These are phyloP conservation scores for Lactarius indigo DNA, from an alignment of 768 basidiomycete species.

Conservation along the genomic window DNA sequence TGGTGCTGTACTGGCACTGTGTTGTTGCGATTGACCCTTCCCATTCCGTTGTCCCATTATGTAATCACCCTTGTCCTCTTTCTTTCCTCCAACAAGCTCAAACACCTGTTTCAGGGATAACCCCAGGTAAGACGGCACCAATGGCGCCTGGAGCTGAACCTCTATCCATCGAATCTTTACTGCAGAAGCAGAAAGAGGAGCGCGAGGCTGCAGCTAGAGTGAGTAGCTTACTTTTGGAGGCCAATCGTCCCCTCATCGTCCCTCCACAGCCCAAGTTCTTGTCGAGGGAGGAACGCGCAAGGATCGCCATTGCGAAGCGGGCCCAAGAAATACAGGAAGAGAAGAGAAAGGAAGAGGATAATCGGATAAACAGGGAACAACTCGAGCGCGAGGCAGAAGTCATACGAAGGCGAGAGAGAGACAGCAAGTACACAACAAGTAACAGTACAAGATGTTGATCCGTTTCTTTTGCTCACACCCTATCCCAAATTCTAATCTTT, in stretches of 20 bases:
- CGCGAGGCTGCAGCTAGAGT: conserved; percentile 91
- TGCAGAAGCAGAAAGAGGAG: conserved; percentile 84
- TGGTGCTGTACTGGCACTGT: too few species aligned
- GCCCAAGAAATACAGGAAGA: conserved; percentile 77
- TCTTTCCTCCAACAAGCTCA: not conserved
- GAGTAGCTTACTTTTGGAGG: conserved; percentile 13
- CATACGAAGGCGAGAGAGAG: conserved; percentile 48
- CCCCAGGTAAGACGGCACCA: conserved; percentile 25
- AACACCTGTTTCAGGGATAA: not conserved
- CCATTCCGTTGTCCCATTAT: not conserved
- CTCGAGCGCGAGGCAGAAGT: conserved; percentile 77
- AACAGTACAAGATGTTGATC: conserved; percentile 42
- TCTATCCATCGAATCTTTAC: conserved; percentile 81
- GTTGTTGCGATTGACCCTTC: too few species aligned
- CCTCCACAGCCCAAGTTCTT: conserved; percentile 82
- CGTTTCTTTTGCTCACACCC: conserved; percentile 13
- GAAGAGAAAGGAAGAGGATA: conserved; percentile 58
- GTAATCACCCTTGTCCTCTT: not conserved
- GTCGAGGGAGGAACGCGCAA: conserved; percentile 86
- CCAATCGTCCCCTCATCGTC: conserved; percentile 11
- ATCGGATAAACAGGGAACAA: conserved; percentile 57
- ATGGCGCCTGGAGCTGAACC: conserved; percentile 61
- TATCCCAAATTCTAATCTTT: conserved; percentile 12
- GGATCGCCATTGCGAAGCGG: conserved; percentile 83
- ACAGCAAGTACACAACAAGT: conserved; percentile 38